Conservation (phyloP, 345 rosid genomes). For the Arabidopsis thaliana region DNA sequence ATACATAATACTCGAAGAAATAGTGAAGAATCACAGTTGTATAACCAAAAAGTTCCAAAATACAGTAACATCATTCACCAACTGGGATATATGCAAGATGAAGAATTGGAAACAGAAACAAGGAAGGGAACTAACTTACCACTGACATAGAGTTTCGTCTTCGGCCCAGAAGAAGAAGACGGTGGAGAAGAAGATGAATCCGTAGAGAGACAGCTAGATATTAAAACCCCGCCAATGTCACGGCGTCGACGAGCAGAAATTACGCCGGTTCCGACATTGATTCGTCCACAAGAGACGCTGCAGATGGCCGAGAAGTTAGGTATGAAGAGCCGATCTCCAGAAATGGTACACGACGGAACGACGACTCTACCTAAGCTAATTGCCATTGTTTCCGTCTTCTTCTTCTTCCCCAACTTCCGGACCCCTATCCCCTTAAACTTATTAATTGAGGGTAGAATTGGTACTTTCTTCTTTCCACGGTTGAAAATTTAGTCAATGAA, state of each 20-base stretch:
- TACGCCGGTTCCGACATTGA: conserved; percentile 3
- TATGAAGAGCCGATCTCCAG: conserved; percentile 12
- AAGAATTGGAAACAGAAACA: background rate
- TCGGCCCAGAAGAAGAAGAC: conserved; percentile 34
- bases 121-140: conserved; percentile 45
- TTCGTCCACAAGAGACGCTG: conserved; percentile 25
- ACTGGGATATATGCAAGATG: conserved; percentile 1
- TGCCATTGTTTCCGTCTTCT: conserved; percentile 29
- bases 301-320: background rate
- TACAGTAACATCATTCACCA: background rate
- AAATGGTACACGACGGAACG: conserved; percentile 24
- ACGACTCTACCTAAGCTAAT: conserved; percentile 24
- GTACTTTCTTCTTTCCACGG: background rate
- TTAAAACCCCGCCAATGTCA: background rate
- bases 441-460: conserved; percentile 11
- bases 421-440: conserved; percentile 30
- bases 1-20: background rate
- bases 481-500: too few species aligned
- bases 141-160: conserved; percentile 70
- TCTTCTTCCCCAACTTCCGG: background rate
- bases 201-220: conserved; percentile 39
- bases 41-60: background rate
- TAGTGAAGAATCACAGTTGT: background rate
- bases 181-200: conserved; percentile 40
- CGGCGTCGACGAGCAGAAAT: conserved; percentile 5